phyloP scores from a whole-genome alignment of 2,329 filamentous ascomycete species.

The Diaporthe sp. region DNA sequence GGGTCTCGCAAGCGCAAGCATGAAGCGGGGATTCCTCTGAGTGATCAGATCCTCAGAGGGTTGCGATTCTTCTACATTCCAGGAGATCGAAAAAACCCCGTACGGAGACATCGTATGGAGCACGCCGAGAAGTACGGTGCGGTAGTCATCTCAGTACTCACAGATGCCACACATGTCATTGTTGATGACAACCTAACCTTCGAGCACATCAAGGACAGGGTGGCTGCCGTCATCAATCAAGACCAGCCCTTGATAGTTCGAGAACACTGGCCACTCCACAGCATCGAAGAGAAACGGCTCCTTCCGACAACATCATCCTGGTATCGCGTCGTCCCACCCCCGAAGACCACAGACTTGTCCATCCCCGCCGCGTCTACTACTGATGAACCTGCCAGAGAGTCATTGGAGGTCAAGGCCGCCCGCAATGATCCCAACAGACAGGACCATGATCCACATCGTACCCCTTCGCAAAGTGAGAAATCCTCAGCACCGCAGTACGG shows the following conservation, averaged over 20 bases:
- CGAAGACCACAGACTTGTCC: constrained; percentile 38
- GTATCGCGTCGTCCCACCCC: constrained; percentile 68
- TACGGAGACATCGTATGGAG: constrained; percentile 78
- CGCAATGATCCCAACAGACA: constrained; percentile 54
- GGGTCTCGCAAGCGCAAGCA: constrained; percentile 63
- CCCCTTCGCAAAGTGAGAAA: constrained; percentile 44
- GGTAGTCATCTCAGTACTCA: constrained; percentile 73
- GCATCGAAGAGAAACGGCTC: constrained; percentile 70
- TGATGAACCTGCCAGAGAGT: constrained; percentile 48
- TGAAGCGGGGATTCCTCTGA: constrained; percentile 63
- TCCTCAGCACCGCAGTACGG: constrained; percentile 42
- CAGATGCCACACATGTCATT: constrained; percentile 80
- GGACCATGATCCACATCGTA: constrained; percentile 56
- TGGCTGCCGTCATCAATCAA: constrained; percentile 56
- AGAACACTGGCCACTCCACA: constrained; percentile 78
- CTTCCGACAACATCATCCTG: constrained; percentile 66
- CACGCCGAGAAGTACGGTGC: constrained; percentile 84
- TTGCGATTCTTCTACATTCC: constrained; percentile 85
- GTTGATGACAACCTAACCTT: constrained; percentile 79
- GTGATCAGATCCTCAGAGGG: constrained; percentile 70
- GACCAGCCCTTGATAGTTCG: constrained; percentile 69
- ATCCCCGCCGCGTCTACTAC: constrained; percentile 41
- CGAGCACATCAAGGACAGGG: constrained; percentile 69
- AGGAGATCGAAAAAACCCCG: constrained; percentile 77
- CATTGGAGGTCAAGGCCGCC: constrained; percentile 65